phyloP scores from a whole-genome alignment of 2,329 filamentous ascomycete species.

The Orbilia brochopaga region DNA sequence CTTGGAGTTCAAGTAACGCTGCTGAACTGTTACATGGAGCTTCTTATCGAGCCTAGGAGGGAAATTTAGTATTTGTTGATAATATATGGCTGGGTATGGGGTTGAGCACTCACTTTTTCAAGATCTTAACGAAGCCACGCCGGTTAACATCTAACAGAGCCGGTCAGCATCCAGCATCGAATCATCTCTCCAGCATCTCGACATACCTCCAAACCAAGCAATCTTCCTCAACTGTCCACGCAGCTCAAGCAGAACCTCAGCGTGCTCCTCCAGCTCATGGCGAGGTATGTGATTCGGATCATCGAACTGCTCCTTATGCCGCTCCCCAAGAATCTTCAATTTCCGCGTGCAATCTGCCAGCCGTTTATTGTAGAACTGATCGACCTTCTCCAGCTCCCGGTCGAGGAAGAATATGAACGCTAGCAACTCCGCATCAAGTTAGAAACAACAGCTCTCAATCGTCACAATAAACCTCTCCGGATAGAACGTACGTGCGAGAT shows the following conservation, averaged over 20 bases:
- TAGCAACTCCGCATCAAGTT: constrained; percentile 58
- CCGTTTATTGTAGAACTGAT: constrained; percentile 96
- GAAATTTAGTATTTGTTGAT: constrained; percentile 18
- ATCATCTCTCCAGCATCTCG: constrained; percentile 7
- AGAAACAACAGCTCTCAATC: constrained; percentile 49
- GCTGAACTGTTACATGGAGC: constrained; percentile 75
- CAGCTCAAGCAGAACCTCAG: constrained; percentile 86
- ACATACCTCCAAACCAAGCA: constrained; percentile 79
- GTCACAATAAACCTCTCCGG: too few relatives aligned
- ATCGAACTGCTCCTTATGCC: constrained; percentile 68
- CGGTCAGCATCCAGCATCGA: neutral
- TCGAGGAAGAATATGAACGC: constrained; percentile 97
- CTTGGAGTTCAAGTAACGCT: constrained; percentile 85
- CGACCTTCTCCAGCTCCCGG: constrained; percentile 95
- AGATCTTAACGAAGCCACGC: constrained; percentile 95
- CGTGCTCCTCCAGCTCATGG: constrained; percentile 88
- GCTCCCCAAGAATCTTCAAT: constrained; percentile 82
- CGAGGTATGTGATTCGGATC: constrained; percentile 69
- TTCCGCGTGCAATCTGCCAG: constrained; percentile 82
- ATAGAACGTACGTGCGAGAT: constrained; percentile 81
- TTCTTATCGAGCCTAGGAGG: constrained; percentile 87
- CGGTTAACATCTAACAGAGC: constrained; percentile 78
- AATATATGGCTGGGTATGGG: constrained; percentile 7
- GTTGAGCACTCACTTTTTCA: constrained; percentile 72
- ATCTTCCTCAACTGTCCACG: constrained; percentile 86